These are phyloP conservation scores for Ustilago bromivora DNA, from an alignment of 1,284 basidiomycete genomes.

Conservation along the genomic window DNA sequence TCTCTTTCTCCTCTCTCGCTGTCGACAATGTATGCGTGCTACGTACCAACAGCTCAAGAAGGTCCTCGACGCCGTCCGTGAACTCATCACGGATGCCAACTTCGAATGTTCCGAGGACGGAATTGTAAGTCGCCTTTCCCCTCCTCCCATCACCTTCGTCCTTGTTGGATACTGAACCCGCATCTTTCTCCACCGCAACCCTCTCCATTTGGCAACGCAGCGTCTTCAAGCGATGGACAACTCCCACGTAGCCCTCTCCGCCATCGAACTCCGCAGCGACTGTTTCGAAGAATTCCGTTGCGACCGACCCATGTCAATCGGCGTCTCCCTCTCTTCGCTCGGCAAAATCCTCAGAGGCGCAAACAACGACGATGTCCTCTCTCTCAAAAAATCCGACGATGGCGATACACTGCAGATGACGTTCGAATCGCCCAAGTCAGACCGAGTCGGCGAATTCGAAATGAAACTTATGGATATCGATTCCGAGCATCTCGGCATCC, in stretches of 20 bases:
- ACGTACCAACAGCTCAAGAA: slow-evolving; percentile 58
- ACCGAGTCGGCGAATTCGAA: slow-evolving; percentile 96
- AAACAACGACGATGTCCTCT: slow-evolving; percentile 94
- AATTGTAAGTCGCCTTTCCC: slow-evolving; percentile 75
- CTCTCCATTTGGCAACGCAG: slow-evolving; percentile 20
- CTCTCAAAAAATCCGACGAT: slow-evolving; percentile 90
- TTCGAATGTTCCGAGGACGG: slow-evolving; percentile 96
- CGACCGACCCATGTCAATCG: slow-evolving; percentile 88
- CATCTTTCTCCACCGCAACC: background rate
- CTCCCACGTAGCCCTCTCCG: slow-evolving; percentile 96
- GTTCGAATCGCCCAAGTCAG: slow-evolving; percentile 90
- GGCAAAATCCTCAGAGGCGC: slow-evolving; percentile 98
- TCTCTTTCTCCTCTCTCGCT: background rate
- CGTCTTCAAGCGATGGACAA: slow-evolving; percentile 95
- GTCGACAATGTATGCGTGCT: background rate
- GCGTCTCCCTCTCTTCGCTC: slow-evolving; percentile 78
- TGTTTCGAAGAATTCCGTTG: slow-evolving; percentile 79
- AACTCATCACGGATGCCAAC: slow-evolving; percentile 97
- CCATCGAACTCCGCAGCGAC: slow-evolving; percentile 76
- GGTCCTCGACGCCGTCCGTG: slow-evolving; percentile 82
- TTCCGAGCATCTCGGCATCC: slow-evolving; percentile 89
- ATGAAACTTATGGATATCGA: slow-evolving; percentile 99
- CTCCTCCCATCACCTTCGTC: background rate
- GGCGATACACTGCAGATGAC: slow-evolving; percentile 88
- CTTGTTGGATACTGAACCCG: background rate